These are phyloP conservation scores for Bacterosira constricta DNA, from an alignment of 108 stramenopile species.

Conservation along the genomic window DNA sequence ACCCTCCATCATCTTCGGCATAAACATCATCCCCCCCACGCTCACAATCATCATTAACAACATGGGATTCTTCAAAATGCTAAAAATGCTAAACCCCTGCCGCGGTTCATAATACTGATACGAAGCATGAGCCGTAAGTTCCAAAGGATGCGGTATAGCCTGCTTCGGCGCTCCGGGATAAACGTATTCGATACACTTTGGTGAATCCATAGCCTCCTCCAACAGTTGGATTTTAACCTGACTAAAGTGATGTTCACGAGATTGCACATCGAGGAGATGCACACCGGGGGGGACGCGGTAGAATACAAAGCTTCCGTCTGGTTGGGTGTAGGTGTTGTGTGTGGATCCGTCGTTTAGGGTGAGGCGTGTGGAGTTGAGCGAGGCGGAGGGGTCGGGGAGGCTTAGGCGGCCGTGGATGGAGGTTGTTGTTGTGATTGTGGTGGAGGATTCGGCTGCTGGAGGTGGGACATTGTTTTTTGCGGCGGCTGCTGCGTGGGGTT, in stretches of 20 bases:
- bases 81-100: constrained; percentile 69
- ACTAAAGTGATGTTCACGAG: constrained; percentile 65
- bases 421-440: not conserved
- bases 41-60: constrained; percentile 83
- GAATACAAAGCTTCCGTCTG: constrained; percentile 74
- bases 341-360: constrained; percentile 78
- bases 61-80: constrained; percentile 90
- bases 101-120: constrained; percentile 81
- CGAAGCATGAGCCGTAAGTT: constrained; percentile 71
- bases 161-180: constrained; percentile 83
- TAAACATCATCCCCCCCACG: constrained; percentile 74
- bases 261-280: constrained; percentile 82
- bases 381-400: constrained; percentile 41
- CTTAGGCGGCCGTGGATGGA: constrained; percentile 51
- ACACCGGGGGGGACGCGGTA: constrained; percentile 81
- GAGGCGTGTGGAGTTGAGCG: constrained; percentile 73
- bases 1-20: constrained; percentile 92
- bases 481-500: not conserved
- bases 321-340: constrained; percentile 67
- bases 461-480: not conserved
- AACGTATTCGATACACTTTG: constrained; percentile 87
- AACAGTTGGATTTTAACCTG: constrained; percentile 85
- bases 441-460: not conserved
- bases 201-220: constrained; percentile 66
- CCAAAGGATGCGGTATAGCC: constrained; percentile 69